These are phyloP conservation scores for Stentor coeruleus DNA, from an alignment of 73 alveolate genomes.

Conservation along the genomic window DNA sequence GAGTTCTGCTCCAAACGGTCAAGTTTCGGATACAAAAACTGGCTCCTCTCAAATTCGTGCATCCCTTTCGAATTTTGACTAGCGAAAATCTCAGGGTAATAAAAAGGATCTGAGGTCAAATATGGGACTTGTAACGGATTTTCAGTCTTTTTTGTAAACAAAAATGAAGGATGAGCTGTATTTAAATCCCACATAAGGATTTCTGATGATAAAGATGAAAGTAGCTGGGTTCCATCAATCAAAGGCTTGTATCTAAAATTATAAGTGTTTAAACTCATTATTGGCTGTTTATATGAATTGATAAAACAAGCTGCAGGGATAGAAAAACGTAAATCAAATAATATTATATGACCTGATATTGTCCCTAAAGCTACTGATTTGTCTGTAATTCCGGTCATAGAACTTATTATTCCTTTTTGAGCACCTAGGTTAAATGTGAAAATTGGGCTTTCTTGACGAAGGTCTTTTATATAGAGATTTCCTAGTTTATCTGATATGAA, in stretches of 20 bases:
- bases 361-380: not conserved
- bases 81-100: not conserved
- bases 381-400: not conserved
- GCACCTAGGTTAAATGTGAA: not conserved
- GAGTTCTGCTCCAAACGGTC: not conserved
- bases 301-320: not conserved
- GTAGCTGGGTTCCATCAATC: not conserved
- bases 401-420: not conserved
- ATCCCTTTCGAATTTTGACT: not conserved
- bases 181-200: constrained; percentile 1
- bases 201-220: not conserved
- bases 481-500: not conserved
- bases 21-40: too few relatives aligned
- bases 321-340: not conserved
- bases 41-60: too few relatives aligned
- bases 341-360: not conserved
- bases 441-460: not conserved
- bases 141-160: not conserved
- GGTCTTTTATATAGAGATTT: not conserved
- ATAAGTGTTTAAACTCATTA: not conserved
- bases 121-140: not conserved
- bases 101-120: not conserved
- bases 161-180: not conserved
- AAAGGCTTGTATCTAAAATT: not conserved
- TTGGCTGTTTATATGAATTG: not conserved